These are phyloP conservation scores for Lizonia empirigonia DNA, from an alignment of 2,329 filamentous ascomycete genomes.

Conservation along the genomic window DNA sequence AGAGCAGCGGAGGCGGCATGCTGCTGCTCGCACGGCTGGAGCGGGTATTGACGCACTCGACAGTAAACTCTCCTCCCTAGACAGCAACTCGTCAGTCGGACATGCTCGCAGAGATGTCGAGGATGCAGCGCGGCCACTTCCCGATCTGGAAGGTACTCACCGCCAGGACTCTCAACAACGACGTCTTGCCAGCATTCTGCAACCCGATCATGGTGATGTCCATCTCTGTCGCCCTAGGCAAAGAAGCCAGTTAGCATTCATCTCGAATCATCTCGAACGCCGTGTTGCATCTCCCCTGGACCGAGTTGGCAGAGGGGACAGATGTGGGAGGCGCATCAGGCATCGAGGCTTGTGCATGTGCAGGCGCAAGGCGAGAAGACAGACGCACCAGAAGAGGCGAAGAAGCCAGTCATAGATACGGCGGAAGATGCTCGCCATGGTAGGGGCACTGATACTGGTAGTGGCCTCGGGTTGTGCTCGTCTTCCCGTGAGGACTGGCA, in stretches of 20 bases:
- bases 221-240: conserved; percentile 92
- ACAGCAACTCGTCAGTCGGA: conserved; percentile 38
- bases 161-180: conserved; percentile 87
- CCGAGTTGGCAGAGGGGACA: conserved; percentile 21
- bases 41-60: conserved; percentile 76
- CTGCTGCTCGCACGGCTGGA: conserved; percentile 35
- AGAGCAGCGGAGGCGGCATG: conserved; percentile 34
- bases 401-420: conserved; percentile 98
- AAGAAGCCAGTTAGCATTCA: conserved; percentile 29
- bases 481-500: conserved; percentile 31
- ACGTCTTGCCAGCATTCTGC: conserved; percentile 98
- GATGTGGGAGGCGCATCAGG: conserved; percentile 40
- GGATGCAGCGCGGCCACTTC: conserved; percentile 37
- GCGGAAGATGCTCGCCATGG: conserved; percentile 89
- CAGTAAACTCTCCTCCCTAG: conserved; percentile 96
- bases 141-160: conserved; percentile 65
- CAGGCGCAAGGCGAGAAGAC: conserved; percentile 16
- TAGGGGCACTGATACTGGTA: conserved; percentile 28
- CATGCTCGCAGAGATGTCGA: conserved; percentile 25
- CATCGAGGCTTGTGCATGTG: conserved; percentile 25
- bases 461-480: conserved; percentile 42
- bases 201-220: conserved; percentile 99
- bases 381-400: conserved; percentile 89
- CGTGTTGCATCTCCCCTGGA: conserved; percentile 27
- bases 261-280: conserved; percentile 14